These are phyloP conservation scores for Fraxinus cuspidata DNA, from an alignment of 257 asterid genomes.

Conservation along the genomic window DNA sequence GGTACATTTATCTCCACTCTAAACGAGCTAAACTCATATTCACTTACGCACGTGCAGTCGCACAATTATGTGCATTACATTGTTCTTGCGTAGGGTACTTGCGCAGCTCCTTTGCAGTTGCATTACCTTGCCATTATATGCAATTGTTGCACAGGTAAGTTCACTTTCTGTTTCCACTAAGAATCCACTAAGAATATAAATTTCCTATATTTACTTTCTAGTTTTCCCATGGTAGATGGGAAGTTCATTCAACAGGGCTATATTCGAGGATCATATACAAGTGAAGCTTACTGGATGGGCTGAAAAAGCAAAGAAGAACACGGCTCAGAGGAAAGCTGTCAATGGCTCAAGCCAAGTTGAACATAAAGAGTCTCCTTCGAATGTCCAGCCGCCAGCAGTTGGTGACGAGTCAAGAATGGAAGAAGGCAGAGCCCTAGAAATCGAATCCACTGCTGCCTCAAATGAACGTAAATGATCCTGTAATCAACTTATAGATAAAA, in stretches of 20 bases:
- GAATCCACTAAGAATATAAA: too few relatives aligned
- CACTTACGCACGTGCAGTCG: neutral
- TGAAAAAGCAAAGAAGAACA: constrained; percentile 49
- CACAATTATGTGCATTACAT: neutral
- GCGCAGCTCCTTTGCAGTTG: constrained; percentile 78
- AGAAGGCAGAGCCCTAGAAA: constrained; percentile 17
- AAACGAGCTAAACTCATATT: neutral
- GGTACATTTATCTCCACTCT: constrained; percentile 36
- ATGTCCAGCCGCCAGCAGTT: constrained; percentile 20
- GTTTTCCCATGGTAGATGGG: constrained; percentile 54
- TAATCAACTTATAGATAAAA: neutral
- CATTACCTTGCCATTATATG: constrained; percentile 81
- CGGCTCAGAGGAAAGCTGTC: constrained; percentile 26
- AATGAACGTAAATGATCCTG: neutral
- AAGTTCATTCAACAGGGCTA: constrained; percentile 60
- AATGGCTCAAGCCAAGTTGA: constrained; percentile 30
- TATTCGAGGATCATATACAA: constrained; percentile 59
- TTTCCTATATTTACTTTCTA: neutral
- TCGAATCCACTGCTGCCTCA: neutral
- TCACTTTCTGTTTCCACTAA: neutral
- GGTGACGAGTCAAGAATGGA: constrained; percentile 28
- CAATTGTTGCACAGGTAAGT: constrained; percentile 69
- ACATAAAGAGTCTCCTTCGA: constrained; percentile 24
- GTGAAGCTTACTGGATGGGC: constrained; percentile 65
- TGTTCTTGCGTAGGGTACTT: constrained; percentile 43